Conservation (phyloP, 2,329 filamentous ascomycete species). For the Aspergillus novofumigatus region DNA sequence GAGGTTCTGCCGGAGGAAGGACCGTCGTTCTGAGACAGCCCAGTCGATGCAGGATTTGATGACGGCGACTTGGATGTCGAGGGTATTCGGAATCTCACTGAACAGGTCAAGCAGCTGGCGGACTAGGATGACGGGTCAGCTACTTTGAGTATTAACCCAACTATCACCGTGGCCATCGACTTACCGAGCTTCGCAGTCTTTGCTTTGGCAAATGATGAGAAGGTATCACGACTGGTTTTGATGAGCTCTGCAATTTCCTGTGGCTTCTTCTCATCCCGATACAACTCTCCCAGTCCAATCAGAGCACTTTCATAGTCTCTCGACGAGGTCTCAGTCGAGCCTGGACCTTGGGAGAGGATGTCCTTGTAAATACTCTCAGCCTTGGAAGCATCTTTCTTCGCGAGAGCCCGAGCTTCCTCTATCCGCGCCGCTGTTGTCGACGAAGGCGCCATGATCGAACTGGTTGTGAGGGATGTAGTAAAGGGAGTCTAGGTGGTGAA, state of each 20-base stretch:
- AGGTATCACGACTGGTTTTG: conserved; percentile 80
- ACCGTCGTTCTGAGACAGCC: conserved; percentile 89
- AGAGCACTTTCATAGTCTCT: conserved; percentile 89
- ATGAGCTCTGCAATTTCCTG: conserved; percentile 86
- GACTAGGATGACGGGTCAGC: conserved; percentile 51
- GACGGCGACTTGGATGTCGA: conserved; percentile 88
- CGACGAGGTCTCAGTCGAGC: conserved; percentile 77
- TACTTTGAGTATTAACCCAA: neutral
- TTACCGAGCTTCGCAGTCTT: conserved; percentile 97
- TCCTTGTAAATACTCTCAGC: conserved; percentile 86
- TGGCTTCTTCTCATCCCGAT: conserved; percentile 74
- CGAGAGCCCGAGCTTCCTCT: conserved; percentile 82
- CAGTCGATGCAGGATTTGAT: conserved; percentile 99
- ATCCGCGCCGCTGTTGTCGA: conserved; percentile 61
- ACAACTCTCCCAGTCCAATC: conserved; percentile 85
- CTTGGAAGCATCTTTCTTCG: conserved; percentile 74
- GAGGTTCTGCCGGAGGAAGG: conserved; percentile 96
- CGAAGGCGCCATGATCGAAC: conserved; percentile 44
- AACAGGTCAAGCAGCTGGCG: conserved; percentile 96
- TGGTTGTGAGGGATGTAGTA: conserved; percentile 5
- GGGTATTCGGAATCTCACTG: conserved; percentile 86
- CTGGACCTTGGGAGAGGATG: conserved; percentile 79
- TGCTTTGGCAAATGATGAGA: conserved; percentile 96
- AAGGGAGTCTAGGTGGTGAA: neutral
- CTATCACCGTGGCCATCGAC: conserved; percentile 24